Conservation (phyloP, 1,284 basidiomycete species). For the Termitomyces sp. region DNA sequence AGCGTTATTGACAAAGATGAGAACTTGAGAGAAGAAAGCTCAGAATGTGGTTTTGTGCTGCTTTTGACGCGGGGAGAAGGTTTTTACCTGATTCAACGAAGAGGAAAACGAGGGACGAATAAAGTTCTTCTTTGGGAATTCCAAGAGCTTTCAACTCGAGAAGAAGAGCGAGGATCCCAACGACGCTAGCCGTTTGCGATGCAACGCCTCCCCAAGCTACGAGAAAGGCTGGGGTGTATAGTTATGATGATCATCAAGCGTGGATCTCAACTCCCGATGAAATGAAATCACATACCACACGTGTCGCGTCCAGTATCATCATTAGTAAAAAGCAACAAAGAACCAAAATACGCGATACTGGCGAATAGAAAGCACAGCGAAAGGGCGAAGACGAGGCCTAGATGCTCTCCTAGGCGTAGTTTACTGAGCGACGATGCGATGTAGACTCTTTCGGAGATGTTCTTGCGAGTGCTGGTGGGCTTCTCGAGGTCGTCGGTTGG, state of each 20-base stretch:
- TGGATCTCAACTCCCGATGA: background rate
- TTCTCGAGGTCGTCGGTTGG: conserved; percentile 4
- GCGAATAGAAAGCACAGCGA: conserved; percentile 42
- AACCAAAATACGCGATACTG: conserved; percentile 39
- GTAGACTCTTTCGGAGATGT: conserved; percentile 7
- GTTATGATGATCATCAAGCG: background rate
- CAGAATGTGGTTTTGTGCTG: background rate
- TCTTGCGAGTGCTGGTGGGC: too few species aligned
- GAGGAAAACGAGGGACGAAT: conserved; percentile 31
- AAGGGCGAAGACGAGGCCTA: conserved; percentile 34
- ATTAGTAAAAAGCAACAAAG: conserved; percentile 33
- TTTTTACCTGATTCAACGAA: conserved; percentile 37
- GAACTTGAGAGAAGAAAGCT: conserved; percentile 29
- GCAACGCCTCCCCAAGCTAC: conserved; percentile 47
- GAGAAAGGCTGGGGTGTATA: conserved; percentile 37
- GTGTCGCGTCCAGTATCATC: conserved; percentile 28
- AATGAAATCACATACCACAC: conserved; percentile 34
- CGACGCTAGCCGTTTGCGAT: conserved; percentile 37
- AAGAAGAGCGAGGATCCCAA: conserved; percentile 41
- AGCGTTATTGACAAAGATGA: conserved; percentile 41
- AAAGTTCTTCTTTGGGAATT: conserved; percentile 31
- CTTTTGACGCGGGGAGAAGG: background rate
- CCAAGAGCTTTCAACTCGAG: conserved; percentile 35
- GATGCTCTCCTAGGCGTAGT: conserved; percentile 6
- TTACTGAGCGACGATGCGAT: conserved; percentile 1